phyloP scores from a whole-genome alignment of 1,139 yeast genomes.

The Pneumocystis wakefieldiae region DNA sequence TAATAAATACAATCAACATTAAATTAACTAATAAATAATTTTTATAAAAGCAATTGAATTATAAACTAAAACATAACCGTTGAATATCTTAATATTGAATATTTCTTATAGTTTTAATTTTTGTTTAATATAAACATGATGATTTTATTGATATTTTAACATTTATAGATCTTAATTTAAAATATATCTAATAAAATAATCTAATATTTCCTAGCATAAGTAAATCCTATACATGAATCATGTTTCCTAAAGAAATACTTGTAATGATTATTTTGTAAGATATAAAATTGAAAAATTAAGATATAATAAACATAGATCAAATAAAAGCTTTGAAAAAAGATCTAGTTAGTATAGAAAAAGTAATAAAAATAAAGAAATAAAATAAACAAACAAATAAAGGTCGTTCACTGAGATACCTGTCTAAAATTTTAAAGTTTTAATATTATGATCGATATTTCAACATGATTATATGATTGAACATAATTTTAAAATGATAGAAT shows the following conservation, averaged over 20 bases:
- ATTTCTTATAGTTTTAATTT: too few relatives aligned
- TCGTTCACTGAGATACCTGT: neutral
- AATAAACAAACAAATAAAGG: neutral
- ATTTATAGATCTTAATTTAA: neutral
- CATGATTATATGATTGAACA: neutral
- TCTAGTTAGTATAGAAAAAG: neutral
- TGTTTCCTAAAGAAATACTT: neutral
- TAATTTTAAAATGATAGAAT: neutral
- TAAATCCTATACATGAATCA: neutral
- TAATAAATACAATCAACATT: neutral
- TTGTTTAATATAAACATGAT: neutral
- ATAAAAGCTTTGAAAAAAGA: neutral
- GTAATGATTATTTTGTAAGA: neutral
- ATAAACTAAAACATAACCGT: too few relatives aligned
- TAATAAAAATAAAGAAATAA: neutral
- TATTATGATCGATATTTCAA: neutral
- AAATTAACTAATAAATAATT: too few relatives aligned
- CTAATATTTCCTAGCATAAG: neutral
- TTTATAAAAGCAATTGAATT: too few relatives aligned
- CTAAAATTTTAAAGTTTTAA: neutral
- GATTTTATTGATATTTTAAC: neutral
- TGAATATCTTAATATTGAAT: too few relatives aligned
- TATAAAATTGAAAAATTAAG: neutral
- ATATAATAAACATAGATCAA: neutral
- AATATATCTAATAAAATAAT: neutral